These are phyloP conservation scores for Myxozyma melibiosi DNA, from an alignment of 805 yeast genomes.

Conservation along the genomic window DNA sequence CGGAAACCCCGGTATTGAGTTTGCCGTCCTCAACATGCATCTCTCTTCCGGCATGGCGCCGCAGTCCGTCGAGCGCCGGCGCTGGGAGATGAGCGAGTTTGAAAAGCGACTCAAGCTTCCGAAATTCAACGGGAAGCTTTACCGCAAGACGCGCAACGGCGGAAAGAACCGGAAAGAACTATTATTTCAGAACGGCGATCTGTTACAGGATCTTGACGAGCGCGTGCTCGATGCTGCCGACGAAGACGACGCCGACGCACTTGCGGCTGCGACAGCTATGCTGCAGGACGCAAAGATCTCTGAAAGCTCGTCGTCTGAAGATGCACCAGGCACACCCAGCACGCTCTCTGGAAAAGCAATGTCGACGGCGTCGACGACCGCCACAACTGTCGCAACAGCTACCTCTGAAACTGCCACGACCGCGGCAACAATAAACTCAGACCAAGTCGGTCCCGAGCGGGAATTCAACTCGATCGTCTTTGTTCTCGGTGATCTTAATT, in stretches of 20 bases:
- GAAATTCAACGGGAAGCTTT: constrained; percentile 23
- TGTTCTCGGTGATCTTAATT: constrained; percentile 59
- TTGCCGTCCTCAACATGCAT: constrained; percentile 54
- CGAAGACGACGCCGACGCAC: constrained; percentile 5
- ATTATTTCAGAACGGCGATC: constrained; percentile 38
- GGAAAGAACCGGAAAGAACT: constrained; percentile 29
- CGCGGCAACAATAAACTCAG: constrained; percentile 28
- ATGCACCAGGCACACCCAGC: constrained; percentile 2
- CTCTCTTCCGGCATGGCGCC: constrained; percentile 54
- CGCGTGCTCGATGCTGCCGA: constrained; percentile 36
- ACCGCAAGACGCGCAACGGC: constrained; percentile 23
- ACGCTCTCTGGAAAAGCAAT: constrained; percentile 7
- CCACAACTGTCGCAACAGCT: constrained; percentile 3
- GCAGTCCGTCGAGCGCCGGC: constrained; percentile 45
- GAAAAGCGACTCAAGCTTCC: constrained; percentile 40
- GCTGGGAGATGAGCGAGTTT: constrained; percentile 51
- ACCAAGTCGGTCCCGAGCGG: constrained; percentile 22
- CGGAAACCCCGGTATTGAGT: constrained; percentile 38
- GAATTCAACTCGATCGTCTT: constrained; percentile 41
- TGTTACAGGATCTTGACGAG: constrained; percentile 37
- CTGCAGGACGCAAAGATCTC: constrained; percentile 1
- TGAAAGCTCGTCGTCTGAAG: not conserved
- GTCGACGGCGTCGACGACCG: constrained; percentile 18
- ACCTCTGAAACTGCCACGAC: constrained; percentile 14
- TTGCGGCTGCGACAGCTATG: constrained; percentile 8